Evolutionary conservation across 768 basidiomycete genomes (phyloP).

Genomic region (Agrocybe praecox): DNA sequence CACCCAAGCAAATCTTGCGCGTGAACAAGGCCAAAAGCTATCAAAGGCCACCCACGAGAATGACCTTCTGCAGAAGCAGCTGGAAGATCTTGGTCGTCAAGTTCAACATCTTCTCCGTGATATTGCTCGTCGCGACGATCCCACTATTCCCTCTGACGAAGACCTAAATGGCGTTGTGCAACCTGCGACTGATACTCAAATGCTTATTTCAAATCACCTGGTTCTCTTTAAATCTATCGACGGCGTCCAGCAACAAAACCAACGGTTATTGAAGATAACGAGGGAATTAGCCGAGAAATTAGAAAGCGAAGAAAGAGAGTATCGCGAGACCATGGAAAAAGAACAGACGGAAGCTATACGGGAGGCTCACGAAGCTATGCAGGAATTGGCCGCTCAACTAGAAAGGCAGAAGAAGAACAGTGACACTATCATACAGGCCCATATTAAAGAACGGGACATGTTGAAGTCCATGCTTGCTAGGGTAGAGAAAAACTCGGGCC

Average conservation of each 20-base stretch:
- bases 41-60: slow-evolving; percentile 61
- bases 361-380: slow-evolving; percentile 89
- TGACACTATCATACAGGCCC: slow-evolving; percentile 74
- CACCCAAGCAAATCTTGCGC: slow-evolving; percentile 50
- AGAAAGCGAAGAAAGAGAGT: slow-evolving; percentile 83
- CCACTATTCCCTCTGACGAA: slow-evolving; percentile 75
- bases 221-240: slow-evolving; percentile 84
- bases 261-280: slow-evolving; percentile 81
- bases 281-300: slow-evolving; percentile 83
- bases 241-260: slow-evolving; percentile 89
- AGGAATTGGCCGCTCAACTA: slow-evolving; percentile 74
- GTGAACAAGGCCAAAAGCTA: slow-evolving; percentile 66
- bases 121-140: slow-evolving; percentile 80
- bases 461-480: slow-evolving; percentile 74
- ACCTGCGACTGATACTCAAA: slow-evolving; percentile 61
- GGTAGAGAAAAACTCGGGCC: slow-evolving; percentile 36
- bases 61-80: slow-evolving; percentile 70
- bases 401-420: slow-evolving; percentile 75
- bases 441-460: slow-evolving; percentile 87
- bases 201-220: slow-evolving; percentile 86
- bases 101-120: slow-evolving; percentile 80
- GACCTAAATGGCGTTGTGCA: slow-evolving; percentile 47
- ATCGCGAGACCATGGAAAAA: slow-evolving; percentile 65
- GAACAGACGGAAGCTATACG: slow-evolving; percentile 81
- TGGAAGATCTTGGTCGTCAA: slow-evolving; percentile 84